Conservation (phyloP, 2,329 filamentous ascomycete species). For the Pseudogymnoascus sp. region DNA sequence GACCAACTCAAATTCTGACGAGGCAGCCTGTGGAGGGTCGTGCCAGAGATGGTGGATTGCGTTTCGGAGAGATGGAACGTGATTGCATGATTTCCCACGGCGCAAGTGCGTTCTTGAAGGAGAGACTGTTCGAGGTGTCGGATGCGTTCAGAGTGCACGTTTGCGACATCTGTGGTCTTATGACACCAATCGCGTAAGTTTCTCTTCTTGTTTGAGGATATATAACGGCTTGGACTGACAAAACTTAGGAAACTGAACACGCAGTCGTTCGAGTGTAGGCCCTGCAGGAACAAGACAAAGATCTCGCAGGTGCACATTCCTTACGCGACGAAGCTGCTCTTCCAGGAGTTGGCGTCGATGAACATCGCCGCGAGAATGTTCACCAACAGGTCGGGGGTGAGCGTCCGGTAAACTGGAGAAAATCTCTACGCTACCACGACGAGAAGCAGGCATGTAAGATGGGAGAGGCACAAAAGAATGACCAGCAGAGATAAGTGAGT, state of each 20-base stretch:
- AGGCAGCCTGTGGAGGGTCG: conserved; percentile 97
- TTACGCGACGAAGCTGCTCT: conserved; percentile 94
- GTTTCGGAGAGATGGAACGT: conserved; percentile 99
- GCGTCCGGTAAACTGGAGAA: conserved; percentile 50
- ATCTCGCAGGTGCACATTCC: conserved; percentile 98
- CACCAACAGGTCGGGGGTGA: conserved; percentile 73
- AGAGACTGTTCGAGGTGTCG: conserved; percentile 92
- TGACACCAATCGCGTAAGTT: conserved; percentile 98
- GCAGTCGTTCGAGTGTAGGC: conserved; percentile 91
- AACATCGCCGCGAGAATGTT: conserved; percentile 98
- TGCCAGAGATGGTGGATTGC: conserved; percentile 92
- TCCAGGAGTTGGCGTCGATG: conserved; percentile 97
- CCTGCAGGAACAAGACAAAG: conserved; percentile 98
- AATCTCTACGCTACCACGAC: background rate
- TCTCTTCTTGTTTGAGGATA: conserved; percentile 5
- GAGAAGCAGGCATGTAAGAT: conserved; percentile 1
- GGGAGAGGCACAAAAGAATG: background rate
- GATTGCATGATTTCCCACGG: conserved; percentile 99
- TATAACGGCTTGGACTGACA: conserved; percentile 31
- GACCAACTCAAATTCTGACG: conserved; percentile 94
- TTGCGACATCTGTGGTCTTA: conserved; percentile 96
- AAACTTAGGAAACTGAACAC: conserved; percentile 75
- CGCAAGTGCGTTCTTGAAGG: conserved; percentile 93
- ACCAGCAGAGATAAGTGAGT: background rate
- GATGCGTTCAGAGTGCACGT: conserved; percentile 98